phyloP scores from a whole-genome alignment of 495 filamentous ascomycete genomes.

The Penicillium ochrochloron region DNA sequence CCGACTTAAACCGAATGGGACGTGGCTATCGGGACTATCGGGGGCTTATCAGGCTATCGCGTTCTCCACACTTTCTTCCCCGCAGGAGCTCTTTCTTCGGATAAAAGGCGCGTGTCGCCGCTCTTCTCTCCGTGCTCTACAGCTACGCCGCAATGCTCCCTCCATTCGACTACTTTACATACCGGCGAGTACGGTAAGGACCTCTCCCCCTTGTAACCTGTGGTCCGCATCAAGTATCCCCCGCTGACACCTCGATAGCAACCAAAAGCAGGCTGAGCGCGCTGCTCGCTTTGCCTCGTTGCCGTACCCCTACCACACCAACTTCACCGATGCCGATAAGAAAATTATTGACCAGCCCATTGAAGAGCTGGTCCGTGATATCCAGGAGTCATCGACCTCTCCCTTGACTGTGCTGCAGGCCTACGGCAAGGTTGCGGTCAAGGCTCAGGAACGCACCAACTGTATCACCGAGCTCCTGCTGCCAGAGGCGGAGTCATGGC shows the following conservation, averaged over 20 bases:
- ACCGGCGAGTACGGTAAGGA: slow-evolving; percentile 56
- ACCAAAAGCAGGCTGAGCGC: slow-evolving; percentile 79
- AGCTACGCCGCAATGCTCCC: slow-evolving; percentile 50
- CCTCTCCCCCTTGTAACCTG: neutral
- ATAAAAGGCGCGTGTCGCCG: slow-evolving; percentile 31
- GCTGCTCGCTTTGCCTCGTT: slow-evolving; percentile 68
- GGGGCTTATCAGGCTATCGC: slow-evolving; percentile 24
- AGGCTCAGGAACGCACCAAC: slow-evolving; percentile 86
- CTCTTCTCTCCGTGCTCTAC: slow-evolving; percentile 8
- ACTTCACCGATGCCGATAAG: slow-evolving; percentile 64
- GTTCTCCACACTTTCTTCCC: slow-evolving; percentile 31
- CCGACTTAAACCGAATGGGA: slow-evolving; percentile 17
- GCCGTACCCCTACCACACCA: slow-evolving; percentile 63
- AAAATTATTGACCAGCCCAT: slow-evolving; percentile 75
- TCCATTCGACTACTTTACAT: slow-evolving; percentile 64
- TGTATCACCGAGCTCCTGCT: slow-evolving; percentile 91
- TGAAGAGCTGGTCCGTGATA: slow-evolving; percentile 73
- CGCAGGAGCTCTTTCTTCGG: slow-evolving; percentile 30
- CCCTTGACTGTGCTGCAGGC: slow-evolving; percentile 78
- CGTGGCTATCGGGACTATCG: slow-evolving; percentile 15
- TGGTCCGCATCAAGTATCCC: neutral
- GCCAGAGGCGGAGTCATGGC: slow-evolving; percentile 78
- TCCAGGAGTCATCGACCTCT: slow-evolving; percentile 67
- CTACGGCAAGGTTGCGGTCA: slow-evolving; percentile 88
- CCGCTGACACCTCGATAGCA: slow-evolving; percentile 50